phyloP scores from a whole-genome alignment of 2,329 filamentous ascomycete species.

The Stemphylium vesicarium region DNA sequence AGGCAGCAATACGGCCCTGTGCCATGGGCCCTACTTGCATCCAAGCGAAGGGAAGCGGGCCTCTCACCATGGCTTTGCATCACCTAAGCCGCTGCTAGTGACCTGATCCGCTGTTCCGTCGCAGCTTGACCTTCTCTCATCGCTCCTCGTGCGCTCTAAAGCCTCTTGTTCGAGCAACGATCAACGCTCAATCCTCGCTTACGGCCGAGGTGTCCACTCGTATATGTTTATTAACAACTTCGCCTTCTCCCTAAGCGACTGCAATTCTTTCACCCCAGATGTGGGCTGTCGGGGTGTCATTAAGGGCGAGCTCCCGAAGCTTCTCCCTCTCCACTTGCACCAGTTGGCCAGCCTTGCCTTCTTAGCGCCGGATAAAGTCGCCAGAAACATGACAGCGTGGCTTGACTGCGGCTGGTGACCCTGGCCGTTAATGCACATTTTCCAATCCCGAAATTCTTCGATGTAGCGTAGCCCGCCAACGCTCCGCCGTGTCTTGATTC shows the following conservation, averaged over 20 bases:
- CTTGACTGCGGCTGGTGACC: constrained; percentile 40
- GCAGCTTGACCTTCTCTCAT: constrained; percentile 26
- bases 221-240: constrained; percentile 8
- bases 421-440: constrained; percentile 24
- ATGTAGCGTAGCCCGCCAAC: constrained; percentile 19
- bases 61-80: constrained; percentile 20
- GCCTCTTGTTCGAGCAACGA: constrained; percentile 31
- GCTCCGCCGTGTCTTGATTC: constrained; percentile 29
- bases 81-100: constrained; percentile 20
- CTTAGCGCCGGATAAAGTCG: constrained; percentile 31
- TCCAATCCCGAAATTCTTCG: constrained; percentile 7
- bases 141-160: constrained; percentile 37
- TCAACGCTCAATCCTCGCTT: constrained; percentile 22
- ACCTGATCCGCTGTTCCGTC: constrained; percentile 30
- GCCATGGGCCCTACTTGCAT: constrained; percentile 17
- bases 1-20: constrained; percentile 24
- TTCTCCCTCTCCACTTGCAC: constrained; percentile 25
- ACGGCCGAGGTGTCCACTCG: constrained; percentile 14
- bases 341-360: constrained; percentile 21
- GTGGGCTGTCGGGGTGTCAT: constrained; percentile 24
- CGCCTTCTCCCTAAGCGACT: constrained; percentile 27
- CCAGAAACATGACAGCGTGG: constrained; percentile 34
- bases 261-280: constrained; percentile 21
- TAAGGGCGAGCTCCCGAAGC: constrained; percentile 27
- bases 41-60: constrained; percentile 28